phyloP scores from a whole-genome alignment of 2,329 filamentous ascomycete genomes.

The Hyphodiscus sp. region DNA sequence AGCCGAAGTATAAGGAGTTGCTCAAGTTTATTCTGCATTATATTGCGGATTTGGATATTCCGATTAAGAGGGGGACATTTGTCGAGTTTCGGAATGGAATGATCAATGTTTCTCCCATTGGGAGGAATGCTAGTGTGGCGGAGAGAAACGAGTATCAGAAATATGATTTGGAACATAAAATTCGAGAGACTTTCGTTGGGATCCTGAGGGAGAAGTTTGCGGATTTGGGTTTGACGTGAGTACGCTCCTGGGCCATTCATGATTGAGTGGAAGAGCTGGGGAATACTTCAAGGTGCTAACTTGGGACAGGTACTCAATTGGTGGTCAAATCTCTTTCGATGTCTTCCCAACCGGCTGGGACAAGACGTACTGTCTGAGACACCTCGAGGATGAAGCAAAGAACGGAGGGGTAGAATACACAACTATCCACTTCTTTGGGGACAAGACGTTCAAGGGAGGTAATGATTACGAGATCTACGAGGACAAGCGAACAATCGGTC shows the following conservation, averaged over 20 bases:
- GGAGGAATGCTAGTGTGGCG: conserved; percentile 73
- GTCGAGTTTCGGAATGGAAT: conserved; percentile 88
- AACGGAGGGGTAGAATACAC: conserved; percentile 70
- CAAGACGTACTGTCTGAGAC: conserved; percentile 92
- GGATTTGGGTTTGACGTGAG: conserved; percentile 77
- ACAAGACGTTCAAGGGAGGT: conserved; percentile 86
- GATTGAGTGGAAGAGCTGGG: not conserved
- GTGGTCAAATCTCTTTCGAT: conserved; percentile 96
- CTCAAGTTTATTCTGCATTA: conserved; percentile 73
- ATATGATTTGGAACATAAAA: conserved; percentile 71
- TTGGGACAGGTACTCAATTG: conserved; percentile 71
- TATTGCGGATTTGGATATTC: conserved; percentile 76
- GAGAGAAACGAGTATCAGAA: conserved; percentile 79
- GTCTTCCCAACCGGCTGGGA: conserved; percentile 97
- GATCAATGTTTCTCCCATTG: conserved; percentile 79
- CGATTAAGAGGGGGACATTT: conserved; percentile 78
- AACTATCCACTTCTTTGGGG: conserved; percentile 95
- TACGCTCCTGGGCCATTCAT: conserved; percentile 20
- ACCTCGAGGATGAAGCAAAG: conserved; percentile 75
- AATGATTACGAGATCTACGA: conserved; percentile 95
- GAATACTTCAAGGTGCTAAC: not conserved
- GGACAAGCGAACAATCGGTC: conserved; percentile 76
- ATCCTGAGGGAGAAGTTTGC: conserved; percentile 74
- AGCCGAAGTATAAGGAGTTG: conserved; percentile 73
- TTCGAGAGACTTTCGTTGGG: conserved; percentile 70